Base-by-base conservation (phyloP, 495 filamentous ascomycete species). In the Neurospora sp. region DNA sequence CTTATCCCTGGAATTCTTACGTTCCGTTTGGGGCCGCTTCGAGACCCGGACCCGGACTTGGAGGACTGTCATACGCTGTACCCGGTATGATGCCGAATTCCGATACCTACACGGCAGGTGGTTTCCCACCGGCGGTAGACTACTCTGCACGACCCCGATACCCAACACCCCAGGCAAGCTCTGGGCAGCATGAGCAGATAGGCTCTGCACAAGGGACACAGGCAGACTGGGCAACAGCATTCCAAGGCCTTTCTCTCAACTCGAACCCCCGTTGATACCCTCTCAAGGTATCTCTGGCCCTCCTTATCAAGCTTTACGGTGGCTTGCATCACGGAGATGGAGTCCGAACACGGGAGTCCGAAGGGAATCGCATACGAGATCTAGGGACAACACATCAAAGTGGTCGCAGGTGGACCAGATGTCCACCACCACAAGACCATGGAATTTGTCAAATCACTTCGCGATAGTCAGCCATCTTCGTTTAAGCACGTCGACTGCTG, bases 201-300 rank as follows among this genome's bases (percentile, higher is more conserved):
- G 73, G 79, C 20, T 72, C 81, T 22, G 70, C 76, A 59, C 74
- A 84, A 61, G 75, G 78, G 44, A 72, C 75, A 10, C 84, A 85
- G 70, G 76, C 77, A 59, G 84, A 86, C 5, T 85, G 86, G 85
- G 80, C 84, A 35, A 81, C 76, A 9, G 74, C 79, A 16, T 88
- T 88, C 75, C 86, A 88, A 72, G 83, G 86, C 16, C 78, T 88
- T 5, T 88, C 86, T 3, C 80, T 88, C 74, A 87, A 87, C 75
- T 78, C 22, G 27, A 65, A 65, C 27, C 53, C 82, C 44, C 85
- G 85, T 69, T 87, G 74, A 83, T 71, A 31, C 3, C 22, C 40
- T 10, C 10, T 12, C 9, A 39, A 39, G 39, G 20, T 70, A 16
- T 38, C 12, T n/a, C 35, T 31, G 68, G 18, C 40, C 12, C 27